These are phyloP conservation scores for Melanopsichium pennsylvanicum DNA, from an alignment of 1,284 basidiomycete species.

Conservation along the genomic window DNA sequence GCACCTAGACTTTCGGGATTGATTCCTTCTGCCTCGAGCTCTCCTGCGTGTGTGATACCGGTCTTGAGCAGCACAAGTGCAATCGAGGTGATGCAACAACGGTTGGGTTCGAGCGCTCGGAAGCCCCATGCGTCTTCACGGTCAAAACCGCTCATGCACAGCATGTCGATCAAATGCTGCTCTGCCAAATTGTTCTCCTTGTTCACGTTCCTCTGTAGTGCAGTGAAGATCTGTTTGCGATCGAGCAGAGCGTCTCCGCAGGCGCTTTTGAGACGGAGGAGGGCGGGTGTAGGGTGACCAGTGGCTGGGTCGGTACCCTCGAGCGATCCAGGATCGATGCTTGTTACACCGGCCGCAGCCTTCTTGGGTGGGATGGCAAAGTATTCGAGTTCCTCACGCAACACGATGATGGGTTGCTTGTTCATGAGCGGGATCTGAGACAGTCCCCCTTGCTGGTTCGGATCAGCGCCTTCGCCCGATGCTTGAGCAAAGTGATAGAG, in stretches of 20 bases:
- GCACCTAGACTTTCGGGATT: slow-evolving; percentile 11
- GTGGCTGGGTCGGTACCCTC: slow-evolving; percentile 68
- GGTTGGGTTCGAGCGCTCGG: slow-evolving; percentile 89
- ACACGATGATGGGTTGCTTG: slow-evolving; percentile 97
- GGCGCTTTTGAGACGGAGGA: slow-evolving; percentile 66
- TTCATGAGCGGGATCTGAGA: slow-evolving; percentile 76
- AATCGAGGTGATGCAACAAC: slow-evolving; percentile 97
- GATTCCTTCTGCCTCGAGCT: slow-evolving; percentile 67
- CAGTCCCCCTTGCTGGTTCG: slow-evolving; percentile 64
- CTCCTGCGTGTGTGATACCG: slow-evolving; percentile 80
- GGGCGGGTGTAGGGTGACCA: slow-evolving; percentile 79
- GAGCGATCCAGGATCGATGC: slow-evolving; percentile 22
- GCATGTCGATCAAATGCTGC: slow-evolving; percentile 99
- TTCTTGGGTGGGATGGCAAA: slow-evolving; percentile 80
- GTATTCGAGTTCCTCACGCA: slow-evolving; percentile 97
- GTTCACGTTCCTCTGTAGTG: slow-evolving; percentile 96
- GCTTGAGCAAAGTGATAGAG: slow-evolving; percentile 28
- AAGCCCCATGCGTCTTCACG: slow-evolving; percentile 97
- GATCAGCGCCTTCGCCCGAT: slow-evolving; percentile 66
- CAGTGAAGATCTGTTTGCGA: slow-evolving; percentile 93
- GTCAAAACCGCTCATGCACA: slow-evolving; percentile 99
- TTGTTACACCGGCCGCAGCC: slow-evolving; percentile 1
- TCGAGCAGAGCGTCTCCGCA: slow-evolving; percentile 85
- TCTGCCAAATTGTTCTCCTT: slow-evolving; percentile 99
- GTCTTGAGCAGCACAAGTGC: slow-evolving; percentile 97